These are phyloP conservation scores for Anthostomella pinea DNA, from an alignment of 2,329 filamentous ascomycete species.

Conservation along the genomic window DNA sequence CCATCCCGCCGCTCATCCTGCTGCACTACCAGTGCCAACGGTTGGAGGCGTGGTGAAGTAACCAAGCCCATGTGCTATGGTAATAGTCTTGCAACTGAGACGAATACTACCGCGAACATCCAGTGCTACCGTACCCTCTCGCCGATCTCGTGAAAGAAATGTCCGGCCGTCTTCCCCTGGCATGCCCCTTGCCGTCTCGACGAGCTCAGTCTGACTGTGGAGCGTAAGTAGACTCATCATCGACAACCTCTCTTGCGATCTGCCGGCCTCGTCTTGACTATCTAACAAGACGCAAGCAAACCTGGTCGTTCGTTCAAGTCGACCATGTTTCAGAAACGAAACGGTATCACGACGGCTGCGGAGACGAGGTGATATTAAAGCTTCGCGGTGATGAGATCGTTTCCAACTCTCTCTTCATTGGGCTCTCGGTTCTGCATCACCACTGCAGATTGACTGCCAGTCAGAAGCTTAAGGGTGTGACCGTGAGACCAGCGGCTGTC, in stretches of 20 bases:
- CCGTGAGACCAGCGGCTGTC: conserved; percentile 7
- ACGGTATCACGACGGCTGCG: conserved; percentile 16
- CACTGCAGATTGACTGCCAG: conserved; percentile 14
- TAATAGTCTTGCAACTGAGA: conserved; percentile 22
- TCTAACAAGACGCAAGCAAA: too few species aligned
- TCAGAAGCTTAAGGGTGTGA: conserved; percentile 11
- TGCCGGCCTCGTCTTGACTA: conserved; percentile 19
- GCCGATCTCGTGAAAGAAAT: conserved; percentile 18
- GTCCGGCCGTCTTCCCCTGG: conserved; percentile 20
- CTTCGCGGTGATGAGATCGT: conserved; percentile 10
- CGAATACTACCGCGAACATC: conserved; percentile 8
- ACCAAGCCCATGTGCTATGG: conserved; percentile 30
- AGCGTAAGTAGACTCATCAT: conserved; percentile 10
- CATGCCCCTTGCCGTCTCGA: conserved; percentile 17
- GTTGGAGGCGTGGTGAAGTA: conserved; percentile 22
- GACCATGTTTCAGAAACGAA: conserved; percentile 16
- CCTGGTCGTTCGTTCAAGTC: too few species aligned
- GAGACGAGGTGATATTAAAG: conserved; percentile 17
- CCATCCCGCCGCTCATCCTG: too few species aligned
- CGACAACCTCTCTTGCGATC: conserved; percentile 15
- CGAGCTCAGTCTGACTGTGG: conserved; percentile 12
- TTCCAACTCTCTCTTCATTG: conserved; percentile 11
- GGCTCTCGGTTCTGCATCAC: conserved; percentile 23
- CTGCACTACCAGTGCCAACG: too few species aligned
- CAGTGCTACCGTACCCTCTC: conserved; percentile 18